Conservation (phyloP, 2,329 filamentous ascomycete species). For the Neonectria faginata region DNA sequence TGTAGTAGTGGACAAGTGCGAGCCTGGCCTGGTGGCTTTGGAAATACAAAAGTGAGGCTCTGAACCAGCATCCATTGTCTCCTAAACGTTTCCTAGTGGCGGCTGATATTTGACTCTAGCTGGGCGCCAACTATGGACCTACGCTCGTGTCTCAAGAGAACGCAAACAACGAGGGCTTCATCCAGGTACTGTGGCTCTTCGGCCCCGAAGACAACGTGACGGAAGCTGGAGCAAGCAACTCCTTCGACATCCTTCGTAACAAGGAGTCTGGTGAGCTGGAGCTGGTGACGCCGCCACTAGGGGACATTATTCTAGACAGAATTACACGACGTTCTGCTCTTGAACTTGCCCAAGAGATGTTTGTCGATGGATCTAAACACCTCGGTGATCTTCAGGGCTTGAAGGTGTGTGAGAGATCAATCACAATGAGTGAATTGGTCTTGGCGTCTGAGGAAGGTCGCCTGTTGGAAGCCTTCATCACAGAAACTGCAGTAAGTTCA, state of each 20-base stretch:
- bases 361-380: background rate
- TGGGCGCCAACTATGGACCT: conserved; percentile 74
- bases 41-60: conserved; percentile 38
- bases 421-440: conserved; percentile 11
- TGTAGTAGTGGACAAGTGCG: conserved; percentile 11
- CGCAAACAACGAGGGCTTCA: conserved; percentile 64
- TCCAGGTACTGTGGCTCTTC: conserved; percentile 74
- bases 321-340: conserved; percentile 12
- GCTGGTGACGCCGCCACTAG: conserved; percentile 6
- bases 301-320: background rate
- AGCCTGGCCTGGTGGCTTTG: conserved; percentile 67
- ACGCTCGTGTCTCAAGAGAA: conserved; percentile 66
- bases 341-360: background rate
- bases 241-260: conserved; percentile 68
- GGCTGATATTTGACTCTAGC: conserved; percentile 46
- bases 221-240: conserved; percentile 72
- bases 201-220: conserved; percentile 67
- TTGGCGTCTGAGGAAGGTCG: conserved; percentile 5
- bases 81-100: too few species aligned
- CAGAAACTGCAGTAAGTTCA: conserved; percentile 19
- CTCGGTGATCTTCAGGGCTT: background rate
- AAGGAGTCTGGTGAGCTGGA: background rate
- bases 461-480: conserved; percentile 8
- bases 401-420: background rate
- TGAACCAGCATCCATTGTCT: too few species aligned